Evolutionary conservation across 2,329 filamentous ascomycete genomes (phyloP), one percentile per base, ranked within the genome.

Genomic region (Fusarium protoensiforme): DNA sequence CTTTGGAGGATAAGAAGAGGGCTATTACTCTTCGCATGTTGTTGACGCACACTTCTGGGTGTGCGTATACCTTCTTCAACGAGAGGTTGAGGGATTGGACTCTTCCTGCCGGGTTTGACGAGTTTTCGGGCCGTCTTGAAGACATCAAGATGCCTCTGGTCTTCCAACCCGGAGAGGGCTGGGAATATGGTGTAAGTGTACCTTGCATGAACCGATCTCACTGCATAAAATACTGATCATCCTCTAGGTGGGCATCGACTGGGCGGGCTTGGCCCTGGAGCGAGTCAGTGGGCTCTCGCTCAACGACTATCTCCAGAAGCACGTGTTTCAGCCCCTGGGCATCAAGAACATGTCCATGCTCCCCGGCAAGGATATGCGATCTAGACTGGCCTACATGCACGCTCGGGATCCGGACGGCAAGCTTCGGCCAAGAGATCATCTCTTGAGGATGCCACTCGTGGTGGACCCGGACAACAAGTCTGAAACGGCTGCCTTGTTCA

Each of bases 91-190:
- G 84, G 18, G 81, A 89, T 16, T 87, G 83, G 79, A 81, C 81
- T 2, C 81, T 83, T 14, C 89, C 89, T 0, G 80, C 82, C 0
- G 88, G 89, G 0, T 75, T 86, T 6, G 88, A 92, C 64, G 90
- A 92, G 75, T 89, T 92, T 74, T 86, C 85, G 0, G 87, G 87
- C 1, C 83, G 88, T 7, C 76, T 85, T 18, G 83, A 84, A 35
- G 90, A 89, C 27, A 82, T 92, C 48, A 75, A 85, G 38, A 77
- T 81, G 65, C 88, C 91, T 1, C 79, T 93, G 18, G 78, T 92
- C 1, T 90, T 91, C 71, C 90, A 93, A 71, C 91, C 92, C 0
- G 91, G 91, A 0, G 85, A 87, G 27, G 83, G 83, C 4, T 93
- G 89, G 88, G 85, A 89, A 65, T 92, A 93, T 24, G 87, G 88